Conservation (phyloP, 2,329 filamentous ascomycete genomes). For the Zasmidium angulare region DNA sequence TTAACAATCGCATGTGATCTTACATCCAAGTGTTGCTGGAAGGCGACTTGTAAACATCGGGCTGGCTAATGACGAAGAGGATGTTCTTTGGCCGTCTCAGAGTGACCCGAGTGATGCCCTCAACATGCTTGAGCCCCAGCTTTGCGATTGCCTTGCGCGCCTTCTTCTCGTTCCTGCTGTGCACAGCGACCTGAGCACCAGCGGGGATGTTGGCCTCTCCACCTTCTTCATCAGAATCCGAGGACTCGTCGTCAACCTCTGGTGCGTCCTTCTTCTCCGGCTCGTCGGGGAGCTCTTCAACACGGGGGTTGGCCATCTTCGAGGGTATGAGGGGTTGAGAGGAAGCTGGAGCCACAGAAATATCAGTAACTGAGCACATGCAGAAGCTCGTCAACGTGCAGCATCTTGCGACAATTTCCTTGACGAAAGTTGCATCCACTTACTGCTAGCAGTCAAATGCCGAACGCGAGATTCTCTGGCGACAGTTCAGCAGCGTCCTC, state of each 20-base stretch:
- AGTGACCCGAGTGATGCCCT: constrained; percentile 97
- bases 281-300: constrained; percentile 95
- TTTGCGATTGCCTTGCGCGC: constrained; percentile 99
- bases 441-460: constrained; percentile 19
- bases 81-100: constrained; percentile 99
- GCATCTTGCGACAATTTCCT: background rate
- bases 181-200: constrained; percentile 84
- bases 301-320: constrained; percentile 94
- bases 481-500: constrained; percentile 16
- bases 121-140: constrained; percentile 92
- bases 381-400: background rate
- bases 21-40: constrained; percentile 99
- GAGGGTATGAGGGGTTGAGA: constrained; percentile 29
- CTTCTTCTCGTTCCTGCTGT: constrained; percentile 99
- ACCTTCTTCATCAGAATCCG: constrained; percentile 69
- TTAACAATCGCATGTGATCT: constrained; percentile 41
- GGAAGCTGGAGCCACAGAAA: background rate
- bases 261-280: constrained; percentile 59
- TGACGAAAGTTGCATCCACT: constrained; percentile 1
- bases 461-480: constrained; percentile 7
- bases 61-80: constrained; percentile 99
- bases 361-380: background rate
- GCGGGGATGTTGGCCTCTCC: constrained; percentile 75
- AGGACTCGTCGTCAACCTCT: constrained; percentile 70
- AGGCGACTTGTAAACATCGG: constrained; percentile 98